Base-by-base conservation (phyloP, 2,329 filamentous ascomycete species). In the Albophoma yamanashiensis region DNA sequence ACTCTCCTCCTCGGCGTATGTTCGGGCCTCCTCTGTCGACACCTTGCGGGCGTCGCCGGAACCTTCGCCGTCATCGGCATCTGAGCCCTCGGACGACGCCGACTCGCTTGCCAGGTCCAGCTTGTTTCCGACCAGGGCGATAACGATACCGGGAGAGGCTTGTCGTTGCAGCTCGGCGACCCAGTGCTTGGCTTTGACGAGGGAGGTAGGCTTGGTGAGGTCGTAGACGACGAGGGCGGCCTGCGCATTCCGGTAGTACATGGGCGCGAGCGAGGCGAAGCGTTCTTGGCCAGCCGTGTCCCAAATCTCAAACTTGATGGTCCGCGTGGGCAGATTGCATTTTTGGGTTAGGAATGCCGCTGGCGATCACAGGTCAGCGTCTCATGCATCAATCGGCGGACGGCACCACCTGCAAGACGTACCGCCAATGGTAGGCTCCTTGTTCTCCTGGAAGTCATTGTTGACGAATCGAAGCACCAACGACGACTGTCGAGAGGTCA, bases 191-290 rank as follows among this genome's bases (percentile, higher is more conserved):
- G 94, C 94, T 79, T 99, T 97, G 76, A 91, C 86, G 67, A 99
- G 87, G 56, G 92, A 96, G 57, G 91, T 94, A 52, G 92, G 89
- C 76, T 97, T 97, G 64, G 94, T 99, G 69, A 99, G 87, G 73
- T 99, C 93, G 84, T 97, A 99, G 73, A 97, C 93, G 63, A 99
- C 93, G 67, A 99, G 89, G 17, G 94, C 94, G 64, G 92, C 92
- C 79, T 97, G 93, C 58, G 94, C 94, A 74, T 99, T 97, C 76
- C 93, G 92, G 81, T 97, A 97, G 83, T 99, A 99, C 94, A 97
- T 97, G 69, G 93, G 94, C 58, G 94, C 94, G 62, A 97, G 85
- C 58, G 90, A 95, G 68, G 93, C 93, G 73, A 97, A 99, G 64
- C 93, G 91, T 80, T 99, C 93, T 77, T 99, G 93, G 71, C 93